Evolutionary conservation across 2,329 filamentous ascomycete genomes (phyloP), one percentile per base, ranked within the genome.

Genomic region (Pestalotiopsis sp.): DNA sequence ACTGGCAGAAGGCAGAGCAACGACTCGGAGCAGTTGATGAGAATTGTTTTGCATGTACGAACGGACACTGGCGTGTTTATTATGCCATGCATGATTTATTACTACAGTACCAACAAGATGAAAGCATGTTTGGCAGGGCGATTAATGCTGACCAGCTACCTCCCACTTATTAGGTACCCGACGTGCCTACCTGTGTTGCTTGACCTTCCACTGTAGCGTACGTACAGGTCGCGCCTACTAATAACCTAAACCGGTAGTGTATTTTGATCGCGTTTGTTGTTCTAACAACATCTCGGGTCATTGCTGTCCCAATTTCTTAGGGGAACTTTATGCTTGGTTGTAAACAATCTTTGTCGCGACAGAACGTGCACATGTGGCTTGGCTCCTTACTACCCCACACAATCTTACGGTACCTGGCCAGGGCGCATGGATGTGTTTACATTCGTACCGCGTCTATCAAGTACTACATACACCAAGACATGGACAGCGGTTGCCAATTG

Each of bases 341-440:
- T 61, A 36, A 61, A 61, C 59, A 61, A 61, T 36, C n/a, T 36
- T 20, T 36, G 31, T 61, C 59, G 59, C 59, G 59, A 36, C n/a
- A 61, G 14, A 52, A 31, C 27, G 27, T 31, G 27, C 27, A 31
- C 17, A 52, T n/a, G 45, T 52, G 45, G 45, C 45, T 52, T 52
- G 57, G 27, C 57, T 27, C 27, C 23, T 12, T 59, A 23, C 57
- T 25, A 59, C 57, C 27, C 27, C 27, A 59, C 57, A 59, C 14
- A 31, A 31, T 31, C 27, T 31, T 31, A 17, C 13, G 27, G 57
- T 59, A 27, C 27, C 27, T 59, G 57, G 14, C 45, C 45, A 9
- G 45, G 45, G 45, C 45, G 20, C 6, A n/a, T 17, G 45, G 45
- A 13, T 52, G 45, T 52, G 27, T 52, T n/a, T 52, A n/a, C 20